Evolutionary conservation across 1,139 yeast species (phyloP), one percentile per base, ranked within the genome.

Genomic region (Taiozyma onychis): DNA sequence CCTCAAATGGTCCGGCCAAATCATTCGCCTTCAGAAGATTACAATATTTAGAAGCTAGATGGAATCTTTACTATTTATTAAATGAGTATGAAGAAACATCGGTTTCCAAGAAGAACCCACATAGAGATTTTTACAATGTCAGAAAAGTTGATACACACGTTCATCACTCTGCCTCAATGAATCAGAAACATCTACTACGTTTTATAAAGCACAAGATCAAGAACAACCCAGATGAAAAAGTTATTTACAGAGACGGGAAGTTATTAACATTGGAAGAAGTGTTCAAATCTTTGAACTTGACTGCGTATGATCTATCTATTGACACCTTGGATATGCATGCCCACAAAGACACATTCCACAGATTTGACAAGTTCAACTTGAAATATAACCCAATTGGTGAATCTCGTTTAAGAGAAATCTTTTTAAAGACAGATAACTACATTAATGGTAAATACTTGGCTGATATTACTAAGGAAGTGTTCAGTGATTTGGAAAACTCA

Each of bases 261-360:
- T 80, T 89, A n/a, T 77, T 95, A 62, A 88, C 98, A 0, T 76
- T 95, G 57, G 78, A 76, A 18, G 85, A 93, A 65, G 99, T 95
- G 46, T 95, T 95, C 70, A 79, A 90, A 63, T 90, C 98, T 41
- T 77, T 95, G 66, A 84, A 89, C 51, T 75, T 95, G 55, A 85
- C 96, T 0, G 98, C 97, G 1, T 95, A 95, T 66, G 99, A 95
- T 66, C 74, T 95, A 55, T 87, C 96, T 51, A 93, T 95, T 62
- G 99, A 95, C 64, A 93, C 99, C 1, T 78, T 95, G 58, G 99
- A 95, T 69, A 95, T 95, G 99, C 99, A 95, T 69, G 97, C 99
- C 3, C 99, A 95, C 67, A 88, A 93, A 55, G 99, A 95, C 65
- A 86, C 98, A 0, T 95, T 95, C 78, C 99, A 95, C 69, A 79